Percentiles rank a stretch among this genome's conserved stretches.
Conservation (phyloP, 768 basidiomycete genomes). For the Harrya chromipes region DNA sequence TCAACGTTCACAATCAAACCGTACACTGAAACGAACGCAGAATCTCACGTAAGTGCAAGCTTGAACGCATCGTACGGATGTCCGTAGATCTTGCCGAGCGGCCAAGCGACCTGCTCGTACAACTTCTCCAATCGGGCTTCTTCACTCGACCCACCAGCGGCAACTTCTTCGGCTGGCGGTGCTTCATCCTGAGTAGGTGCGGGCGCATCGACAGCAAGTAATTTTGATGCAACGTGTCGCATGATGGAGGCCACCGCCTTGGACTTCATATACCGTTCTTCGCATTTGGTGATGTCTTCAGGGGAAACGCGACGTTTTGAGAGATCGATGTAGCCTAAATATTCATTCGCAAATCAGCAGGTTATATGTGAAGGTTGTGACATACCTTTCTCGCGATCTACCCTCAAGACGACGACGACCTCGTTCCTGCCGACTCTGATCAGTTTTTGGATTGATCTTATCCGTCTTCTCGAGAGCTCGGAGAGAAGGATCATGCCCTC, state of each 20-base stretch:
- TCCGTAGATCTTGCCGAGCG: conserved; percentile 86
- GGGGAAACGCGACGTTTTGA: conserved; percentile 97
- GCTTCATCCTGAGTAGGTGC: conserved; percentile 29
- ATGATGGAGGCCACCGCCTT: conserved; percentile 94
- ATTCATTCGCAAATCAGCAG: too few relatives aligned
- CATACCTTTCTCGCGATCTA: conserved; percentile 98
- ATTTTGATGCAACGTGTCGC: conserved; percentile 83
- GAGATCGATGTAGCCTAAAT: conserved; percentile 92
- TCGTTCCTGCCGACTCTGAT: conserved; percentile 98
- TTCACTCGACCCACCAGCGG: conserved; percentile 48
- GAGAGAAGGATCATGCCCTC: conserved; percentile 99
- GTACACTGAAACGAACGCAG: not conserved
- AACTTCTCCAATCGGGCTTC: conserved; percentile 80
- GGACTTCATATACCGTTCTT: conserved; percentile 97
- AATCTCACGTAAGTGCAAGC: conserved; percentile 81
- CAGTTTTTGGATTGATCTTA: conserved; percentile 95
- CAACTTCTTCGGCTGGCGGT: conserved; percentile 16
- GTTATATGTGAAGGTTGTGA: not conserved
- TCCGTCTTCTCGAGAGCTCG: conserved; percentile 93
- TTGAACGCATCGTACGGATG: conserved; percentile 99
- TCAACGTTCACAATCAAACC: conserved; percentile 32
- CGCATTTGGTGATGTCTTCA: conserved; percentile 98
- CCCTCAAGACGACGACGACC: conserved; percentile 95
- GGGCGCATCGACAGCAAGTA: conserved; percentile 45
- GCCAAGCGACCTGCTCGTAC: conserved; percentile 93